Evolutionary conservation across 495 filamentous ascomycete species (phyloP), one percentile per base, ranked within the genome.

Genomic region (Rostrohypoxylon terebratum): DNA sequence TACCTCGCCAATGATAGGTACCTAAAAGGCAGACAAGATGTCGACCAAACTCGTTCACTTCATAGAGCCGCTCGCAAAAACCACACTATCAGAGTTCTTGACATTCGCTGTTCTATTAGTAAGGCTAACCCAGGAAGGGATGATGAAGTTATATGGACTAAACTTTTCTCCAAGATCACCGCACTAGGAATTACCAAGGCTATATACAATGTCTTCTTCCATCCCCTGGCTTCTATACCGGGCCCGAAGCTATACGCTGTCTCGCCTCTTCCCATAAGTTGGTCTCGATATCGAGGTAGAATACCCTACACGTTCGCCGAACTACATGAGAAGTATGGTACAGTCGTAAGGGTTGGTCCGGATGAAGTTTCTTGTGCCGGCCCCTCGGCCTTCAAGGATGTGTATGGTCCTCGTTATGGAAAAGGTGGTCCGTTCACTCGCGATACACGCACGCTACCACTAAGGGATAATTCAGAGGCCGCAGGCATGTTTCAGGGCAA

Each of bases 341-440:
- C 79, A 28, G 75, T 84, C n/a, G 80, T 86, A 14, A 80, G 84
- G 0, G 81, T 84, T 47, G 77, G 73, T 2, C 84, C 84, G 1
- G 48, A 69, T 18, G 71, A 73, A 31, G 50, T 73, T 28, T 73
- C 71, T 13, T 69, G 65, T 20, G 59, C 71, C n/a, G 55, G 71
- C 3, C 60, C 66, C 8, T 23, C 65, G 11, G 48, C 57, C 9
- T 73, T 69, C 61, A 73, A 73, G 47, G 71, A 73, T 1, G 40
- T 73, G 0, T 73, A 73, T 33, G 71, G 71, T 3, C 65, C 71
- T 36, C 65, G 71, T 13, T 58, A 73, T 55, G 71, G 71, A 14
- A 73, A 66, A 62, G 71, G 71, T 6, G 71, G 71, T 0, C 71
- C 66, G 18, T 77, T 84, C 36, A 57, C 74, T 20, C 84, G 83